These are phyloP conservation scores for Schwanniomyces occidentalis DNA, from an alignment of 805 yeast genomes.

Conservation along the genomic window DNA sequence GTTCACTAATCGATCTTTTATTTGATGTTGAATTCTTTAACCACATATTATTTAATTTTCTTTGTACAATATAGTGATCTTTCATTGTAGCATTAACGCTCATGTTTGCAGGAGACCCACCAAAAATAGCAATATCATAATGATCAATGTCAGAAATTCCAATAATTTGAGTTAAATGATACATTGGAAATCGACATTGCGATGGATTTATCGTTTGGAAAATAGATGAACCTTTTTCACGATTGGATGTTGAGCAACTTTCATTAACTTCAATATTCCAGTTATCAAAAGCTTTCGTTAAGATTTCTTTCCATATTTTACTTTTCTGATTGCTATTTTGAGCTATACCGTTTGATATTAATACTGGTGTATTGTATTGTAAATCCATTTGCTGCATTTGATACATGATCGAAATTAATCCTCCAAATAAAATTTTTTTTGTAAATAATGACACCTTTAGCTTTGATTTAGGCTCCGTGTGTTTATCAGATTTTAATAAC, in stretches of 20 bases:
- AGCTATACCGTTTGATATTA: conserved; percentile 17
- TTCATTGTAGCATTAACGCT: conserved; percentile 39
- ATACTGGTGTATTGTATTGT: conserved; percentile 46
- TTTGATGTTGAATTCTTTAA: conserved; percentile 9
- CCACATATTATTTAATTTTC: conserved; percentile 38
- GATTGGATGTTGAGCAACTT: too few relatives aligned
- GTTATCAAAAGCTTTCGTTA: conserved; percentile 68
- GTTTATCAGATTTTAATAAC: conserved; percentile 53
- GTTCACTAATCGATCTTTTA: conserved; percentile 23
- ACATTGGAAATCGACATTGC: conserved; percentile 64
- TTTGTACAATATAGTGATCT: conserved; percentile 34
- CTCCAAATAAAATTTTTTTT: conserved; percentile 48
- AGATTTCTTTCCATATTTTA: conserved; percentile 67
- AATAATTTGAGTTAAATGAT: conserved; percentile 71
- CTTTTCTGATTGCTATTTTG: conserved; percentile 26
- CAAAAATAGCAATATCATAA: conserved; percentile 73
- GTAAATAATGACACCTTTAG: conserved; percentile 50
- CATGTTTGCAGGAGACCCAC: conserved; percentile 84
- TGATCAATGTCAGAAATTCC: conserved; percentile 63
- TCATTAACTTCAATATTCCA: conserved; percentile 18
- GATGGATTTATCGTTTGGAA: background rate
- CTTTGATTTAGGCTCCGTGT: conserved; percentile 33
- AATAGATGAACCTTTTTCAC: background rate
- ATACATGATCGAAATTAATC: conserved; percentile 25
- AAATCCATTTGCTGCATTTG: conserved; percentile 32